Evolutionary conservation across 2,329 filamentous ascomycete species (phyloP), one percentile per base, ranked within the genome.

Genomic region (Colletotrichum sidae): DNA sequence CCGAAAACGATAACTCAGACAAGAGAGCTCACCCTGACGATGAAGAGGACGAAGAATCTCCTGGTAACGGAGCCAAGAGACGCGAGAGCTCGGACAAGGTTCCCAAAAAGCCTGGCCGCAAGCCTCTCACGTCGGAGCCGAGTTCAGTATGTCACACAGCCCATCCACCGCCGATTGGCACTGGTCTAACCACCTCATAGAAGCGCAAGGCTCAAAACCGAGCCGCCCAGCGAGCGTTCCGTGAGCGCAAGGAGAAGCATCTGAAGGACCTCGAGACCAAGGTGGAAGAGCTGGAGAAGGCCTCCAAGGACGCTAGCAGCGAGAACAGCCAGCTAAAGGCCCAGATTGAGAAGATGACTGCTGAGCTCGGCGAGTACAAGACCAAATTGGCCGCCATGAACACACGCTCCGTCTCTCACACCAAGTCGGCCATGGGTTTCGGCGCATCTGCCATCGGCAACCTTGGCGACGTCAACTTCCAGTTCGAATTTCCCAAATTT

Each of bases 171-270:
- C n/a, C 4, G 4, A 13, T 6, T 8, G 25, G 44, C 17, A 65
- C 51, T 44, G 38, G 54, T 37, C 39, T 46, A 42, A 65, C 54
- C 8, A 10, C 13, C 9, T 39, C 68, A 51, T 73, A 97, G 93
- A 96, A 97, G 81, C 91, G 94, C 72, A 99, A 99, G 81, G 96
- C 96, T 9, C 94, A 97, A 75, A 97, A 97, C 71, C 88, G 94
- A 70, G 94, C 94, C 10, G 94, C 94, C 5, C 94, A 97, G 79
- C 88, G 94, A 64, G 94, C 94, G 7, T 97, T 97, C 85, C 89
- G 94, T 59, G 94, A 97, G 77, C 92, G 94, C 68, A 97, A 97
- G 80, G 94, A 97, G 78, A 95, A 92, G 81, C 94, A 96, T 72
- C 77, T 96, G 52, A 93, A 93, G 76, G 91, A 94, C 70, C 85